phyloP scores from a whole-genome alignment of 257 asterid species.

The Solanum clarkiae region DNA sequence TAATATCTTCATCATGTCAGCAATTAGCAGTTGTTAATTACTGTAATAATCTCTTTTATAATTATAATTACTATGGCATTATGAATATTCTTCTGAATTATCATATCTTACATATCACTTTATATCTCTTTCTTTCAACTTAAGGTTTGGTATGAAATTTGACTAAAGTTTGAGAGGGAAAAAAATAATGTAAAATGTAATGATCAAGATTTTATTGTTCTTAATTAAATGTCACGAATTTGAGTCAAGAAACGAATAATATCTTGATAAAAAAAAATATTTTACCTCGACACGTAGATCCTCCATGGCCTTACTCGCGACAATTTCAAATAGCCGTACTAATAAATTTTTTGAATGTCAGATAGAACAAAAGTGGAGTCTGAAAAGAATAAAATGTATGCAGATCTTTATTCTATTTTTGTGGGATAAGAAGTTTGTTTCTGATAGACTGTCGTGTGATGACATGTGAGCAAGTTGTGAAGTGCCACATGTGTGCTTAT shows the following conservation, averaged over 20 bases:
- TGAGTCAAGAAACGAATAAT: background rate
- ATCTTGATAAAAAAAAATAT: background rate
- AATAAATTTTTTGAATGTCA: background rate
- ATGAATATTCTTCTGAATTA: background rate
- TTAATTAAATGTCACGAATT: background rate
- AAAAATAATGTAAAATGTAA: background rate
- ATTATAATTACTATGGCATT: background rate
- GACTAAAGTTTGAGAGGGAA: background rate
- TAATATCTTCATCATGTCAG: background rate
- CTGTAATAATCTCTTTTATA: background rate
- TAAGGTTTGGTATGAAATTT: conserved; percentile 30
- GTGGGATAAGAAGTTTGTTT: background rate
- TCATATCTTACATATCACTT: conserved; percentile 15
- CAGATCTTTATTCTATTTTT: background rate
- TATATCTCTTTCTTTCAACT: conserved; percentile 44
- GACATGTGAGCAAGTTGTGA: no score
- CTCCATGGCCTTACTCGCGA: background rate
- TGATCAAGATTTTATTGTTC: background rate
- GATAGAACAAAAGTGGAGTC: no score
- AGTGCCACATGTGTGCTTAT: no score
- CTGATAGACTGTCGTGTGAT: background rate
- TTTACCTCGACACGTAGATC: background rate
- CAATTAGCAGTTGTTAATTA: background rate
- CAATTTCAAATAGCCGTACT: background rate
- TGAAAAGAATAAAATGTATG: background rate